A percentile compares a stretch with the other conserved stretches of the same genome.
Conservation (phyloP, 73 alveolate species). For the Paramecium tetraurelia region DNA sequence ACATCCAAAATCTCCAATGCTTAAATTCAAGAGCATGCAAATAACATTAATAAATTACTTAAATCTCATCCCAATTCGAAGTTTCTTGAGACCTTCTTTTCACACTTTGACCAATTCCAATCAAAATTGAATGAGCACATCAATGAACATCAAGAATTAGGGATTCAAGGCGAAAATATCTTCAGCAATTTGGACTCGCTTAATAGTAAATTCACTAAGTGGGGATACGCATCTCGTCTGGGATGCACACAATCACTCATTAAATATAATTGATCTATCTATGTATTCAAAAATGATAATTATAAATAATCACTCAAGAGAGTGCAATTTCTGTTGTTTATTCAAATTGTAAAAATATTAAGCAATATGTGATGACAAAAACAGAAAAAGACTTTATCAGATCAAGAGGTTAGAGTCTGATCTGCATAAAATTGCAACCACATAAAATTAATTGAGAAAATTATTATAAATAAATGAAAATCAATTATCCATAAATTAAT, state of each 20-base stretch:
- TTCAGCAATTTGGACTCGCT: not conserved
- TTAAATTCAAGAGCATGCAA: not conserved
- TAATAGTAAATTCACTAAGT: not conserved
- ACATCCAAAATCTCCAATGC: not conserved
- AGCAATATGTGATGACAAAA: not conserved
- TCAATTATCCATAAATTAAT: not conserved
- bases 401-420: too few relatives aligned
- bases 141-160: not conserved
- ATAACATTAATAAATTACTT: not conserved
- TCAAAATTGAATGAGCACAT: not conserved
- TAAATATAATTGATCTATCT: not conserved
- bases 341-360: too few relatives aligned
- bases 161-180: not conserved
- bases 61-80: not conserved
- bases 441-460: too few relatives aligned
- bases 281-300: not conserved
- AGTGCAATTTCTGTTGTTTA: not conserved
- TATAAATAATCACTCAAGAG: not conserved
- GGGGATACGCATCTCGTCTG: not conserved
- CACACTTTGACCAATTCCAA: not conserved
- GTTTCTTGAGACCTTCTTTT: not conserved
- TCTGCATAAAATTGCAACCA: not conserved
- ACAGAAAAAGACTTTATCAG: too few relatives aligned
- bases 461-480: not conserved
- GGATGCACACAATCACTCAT: not conserved